Evolutionary conservation across 2,329 filamentous ascomycete genomes (phyloP).

Genomic region (Botrytis medusae): DNA sequence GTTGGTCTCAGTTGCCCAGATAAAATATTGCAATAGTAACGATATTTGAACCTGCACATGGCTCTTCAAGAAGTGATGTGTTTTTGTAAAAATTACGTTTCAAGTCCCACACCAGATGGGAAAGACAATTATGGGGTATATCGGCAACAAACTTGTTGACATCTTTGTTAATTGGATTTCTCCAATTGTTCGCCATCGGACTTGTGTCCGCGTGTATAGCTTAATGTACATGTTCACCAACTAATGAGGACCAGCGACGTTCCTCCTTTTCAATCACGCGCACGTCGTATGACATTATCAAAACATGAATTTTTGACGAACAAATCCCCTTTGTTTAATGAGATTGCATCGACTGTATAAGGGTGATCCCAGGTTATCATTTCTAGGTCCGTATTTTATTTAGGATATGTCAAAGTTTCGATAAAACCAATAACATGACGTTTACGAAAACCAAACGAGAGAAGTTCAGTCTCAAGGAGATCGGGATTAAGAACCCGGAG

Average conservation of each 20-base stretch:
- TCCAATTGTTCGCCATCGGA: neutral
- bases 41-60: neutral
- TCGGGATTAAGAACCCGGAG: conserved; percentile 47
- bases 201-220: neutral
- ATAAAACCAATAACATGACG: neutral
- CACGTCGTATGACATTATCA: neutral
- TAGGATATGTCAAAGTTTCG: neutral
- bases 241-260: neutral
- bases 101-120: neutral
- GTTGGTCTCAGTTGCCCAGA: neutral
- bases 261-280: neutral
- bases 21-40: neutral
- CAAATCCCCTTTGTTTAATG: neutral
- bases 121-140: neutral
- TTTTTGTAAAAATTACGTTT: neutral
- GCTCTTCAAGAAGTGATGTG: neutral
- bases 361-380: neutral
- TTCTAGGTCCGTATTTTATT: neutral
- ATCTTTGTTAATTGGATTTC: neutral
- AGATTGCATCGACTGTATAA: neutral
- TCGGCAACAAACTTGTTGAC: neutral
- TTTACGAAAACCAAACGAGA: conserved; percentile 2
- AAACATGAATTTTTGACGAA: neutral
- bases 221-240: neutral
- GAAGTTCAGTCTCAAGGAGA: neutral